Evolutionary conservation across 495 filamentous ascomycete genomes (phyloP), one percentile per base, ranked within the genome.

Genomic region (Hyaloscypha variabilis): DNA sequence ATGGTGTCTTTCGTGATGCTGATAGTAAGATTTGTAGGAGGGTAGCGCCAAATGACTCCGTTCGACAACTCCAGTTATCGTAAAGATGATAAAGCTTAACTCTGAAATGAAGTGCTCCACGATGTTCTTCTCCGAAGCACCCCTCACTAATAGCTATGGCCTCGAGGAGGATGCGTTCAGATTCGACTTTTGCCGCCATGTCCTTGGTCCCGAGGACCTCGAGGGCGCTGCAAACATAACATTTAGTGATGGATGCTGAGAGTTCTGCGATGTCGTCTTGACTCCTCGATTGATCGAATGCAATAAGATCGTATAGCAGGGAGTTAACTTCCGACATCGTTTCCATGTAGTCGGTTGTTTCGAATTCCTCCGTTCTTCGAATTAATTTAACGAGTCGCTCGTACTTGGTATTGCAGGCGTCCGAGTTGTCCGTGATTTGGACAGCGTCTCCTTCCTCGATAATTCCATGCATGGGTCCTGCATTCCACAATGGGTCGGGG

Each of bases 251-350:
- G 8, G 8, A 23, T 24, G 51, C 21, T 17, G 51, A 2, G 6
- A 14, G 6, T 23, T 54, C 11, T 54, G 24, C 5, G n/a, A 54
- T 5, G 26, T 4, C 19, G 23, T 25, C 11, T n/a, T 54, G 23
- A 54, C 51, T 54, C 51, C n/a, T 54, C 17, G 51, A 54, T 54
- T 54, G 51, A 54, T 54, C 51, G 3, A 17, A 46, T 17, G 10
- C 19, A 17, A 58, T 34, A 29, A 58, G 55, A n/a, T 58, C 55
- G 55, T 58, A 58, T 8, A 58, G 26, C 25, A 58, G 26, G 8
- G 55, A 17, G 26, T 58, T 58, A 11, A 58, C 55, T 34, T 58
- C 55, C 8, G 26, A 29, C 55, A 58, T 58, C n/a, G 55, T 31
- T 14, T n/a, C 26, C 55, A 58, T 34, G 14, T 58, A 58, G 55